Evolutionary conservation across 2,329 filamentous ascomycete species (phyloP), one percentile per base, ranked within the genome.

Genomic region (Pestalotiopsis sp.): DNA sequence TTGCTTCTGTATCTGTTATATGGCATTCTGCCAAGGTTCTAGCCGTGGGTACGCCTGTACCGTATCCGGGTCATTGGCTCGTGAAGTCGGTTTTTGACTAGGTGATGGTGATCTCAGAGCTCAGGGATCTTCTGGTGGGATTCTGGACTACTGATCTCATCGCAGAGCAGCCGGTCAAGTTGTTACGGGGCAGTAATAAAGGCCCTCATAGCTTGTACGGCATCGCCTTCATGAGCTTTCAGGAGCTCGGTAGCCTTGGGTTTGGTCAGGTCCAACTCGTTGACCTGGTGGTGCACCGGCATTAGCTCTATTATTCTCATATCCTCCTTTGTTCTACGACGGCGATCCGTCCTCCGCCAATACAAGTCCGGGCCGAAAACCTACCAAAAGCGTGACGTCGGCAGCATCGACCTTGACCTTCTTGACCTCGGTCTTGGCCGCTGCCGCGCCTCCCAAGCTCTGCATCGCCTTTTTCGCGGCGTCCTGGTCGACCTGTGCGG

Each of bases 391-490:
- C 4, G 86, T 80, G 4, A 95, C 91, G 78, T 95, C 92, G 2
- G 87, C 89, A 5, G 88, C 81, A 70, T 94, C 92, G 61, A 95
- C 89, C 83, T 95, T 95, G 76, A 94, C 87, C 76, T 87, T 87
- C 81, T 88, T 90, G 11, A 78, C 74, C 67, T 82, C 80, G 75
- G 83, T 85, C 71, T 83, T 82, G 17, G 78, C 79, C 7, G 81
- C 76, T 4, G 76, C 68, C 20, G 76, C 74, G 58, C 81, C 79
- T 52, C 81, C 81, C 45, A 94, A 82, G 59, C 85, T 86, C 83
- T 90, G 89, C 86, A 94, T 92, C 31, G 92, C 92, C 77, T 92
- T 90, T 75, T 84, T 89, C 65, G 92, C 86, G 72, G 92, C 92
- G 70, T 91, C 91, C 66, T 88, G 83, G 78, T 94, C 92, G 73